A percentile compares a stretch with the other conserved stretches of the same genome.
These are phyloP conservation scores for Hyaloscypha hepaticicola DNA, from an alignment of 495 filamentous ascomycete species.

Conservation along the genomic window DNA sequence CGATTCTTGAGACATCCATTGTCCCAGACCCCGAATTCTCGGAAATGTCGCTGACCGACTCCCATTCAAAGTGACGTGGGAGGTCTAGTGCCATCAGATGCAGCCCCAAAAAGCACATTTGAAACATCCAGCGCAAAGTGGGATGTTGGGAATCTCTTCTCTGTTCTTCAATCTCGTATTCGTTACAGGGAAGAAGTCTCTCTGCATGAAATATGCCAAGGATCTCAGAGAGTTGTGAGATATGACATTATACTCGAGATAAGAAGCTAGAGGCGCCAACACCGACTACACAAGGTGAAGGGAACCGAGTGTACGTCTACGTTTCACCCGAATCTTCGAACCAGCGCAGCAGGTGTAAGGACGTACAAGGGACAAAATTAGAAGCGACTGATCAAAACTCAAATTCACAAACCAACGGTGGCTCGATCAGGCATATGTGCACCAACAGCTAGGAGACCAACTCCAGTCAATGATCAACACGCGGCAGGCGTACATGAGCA, in stretches of 20 bases:
- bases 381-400: neutral
- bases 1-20: slow-evolving; percentile 19
- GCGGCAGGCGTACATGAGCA: neutral
- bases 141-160: slow-evolving; percentile 2
- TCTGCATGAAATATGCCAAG: neutral
- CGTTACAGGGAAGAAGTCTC: neutral
- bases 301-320: neutral
- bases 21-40: slow-evolving; percentile 3
- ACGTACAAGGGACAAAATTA: neutral
- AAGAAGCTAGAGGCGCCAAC: neutral
- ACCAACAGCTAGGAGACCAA: neutral
- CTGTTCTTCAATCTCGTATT: neutral
- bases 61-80: slow-evolving; percentile 10
- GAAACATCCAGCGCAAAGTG: slow-evolving; percentile 4
- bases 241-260: neutral
- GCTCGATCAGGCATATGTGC: neutral
- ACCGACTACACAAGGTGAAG: neutral
- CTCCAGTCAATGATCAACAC: neutral
- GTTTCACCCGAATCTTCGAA: neutral
- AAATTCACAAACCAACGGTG: neutral
- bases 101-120: neutral
- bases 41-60: slow-evolving; percentile 10
- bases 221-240: neutral
- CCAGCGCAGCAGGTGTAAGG: neutral
- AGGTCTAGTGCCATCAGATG: slow-evolving; percentile 6